Base-by-base conservation (phyloP, 2,329 filamentous ascomycete species). In the Aspergillus fijiensis region DNA sequence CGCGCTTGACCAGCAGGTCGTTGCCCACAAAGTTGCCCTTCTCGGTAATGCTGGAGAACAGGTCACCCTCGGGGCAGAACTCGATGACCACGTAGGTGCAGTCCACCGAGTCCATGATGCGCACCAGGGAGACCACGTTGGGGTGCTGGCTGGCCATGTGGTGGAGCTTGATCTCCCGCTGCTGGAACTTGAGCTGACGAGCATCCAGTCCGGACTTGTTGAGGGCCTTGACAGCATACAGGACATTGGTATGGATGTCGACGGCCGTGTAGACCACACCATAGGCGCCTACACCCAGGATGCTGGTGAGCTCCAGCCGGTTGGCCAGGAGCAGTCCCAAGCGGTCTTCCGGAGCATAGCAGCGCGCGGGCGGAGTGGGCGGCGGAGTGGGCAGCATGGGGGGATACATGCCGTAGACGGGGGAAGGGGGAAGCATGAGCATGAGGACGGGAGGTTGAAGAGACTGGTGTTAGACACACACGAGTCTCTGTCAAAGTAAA, bases 11-110 rank as follows among this genome's bases (percentile, higher is more conserved):
- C 74, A 96, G 85, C 71, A 87, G 85, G 81, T 98, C 94, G 81
- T 96, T 93, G 79, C 91, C 91, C 70, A 96, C 88, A 76, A 96
- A 99, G 76, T 91, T 91, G 74, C 92, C 91, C 72, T 90, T 87
- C 78, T 98, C 94, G 63, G 95, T 98, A 79, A 99, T 99, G 80
- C 96, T 97, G 76, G 90, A 89, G 80, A 99, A 99, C 65, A 99
- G 80, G 76, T 99, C 95, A 72, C 95, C 95, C 77, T 98, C 95
- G 6, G 92, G 92, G 80, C 94, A 98, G 77, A 93, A 98, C 77
- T 99, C 95, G 75, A 99, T 85, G 66, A 99, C 90, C 70, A 98
- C 94, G 79, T 92, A 98, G 65, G 93, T 96, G 84, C 92, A 97
- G 76, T 97, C 92, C 62, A 86, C 83, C 71, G 90, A 89, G 77